These are phyloP conservation scores for Lasiosphaeris hirsuta DNA, from an alignment of 495 filamentous ascomycete genomes.

Conservation along the genomic window DNA sequence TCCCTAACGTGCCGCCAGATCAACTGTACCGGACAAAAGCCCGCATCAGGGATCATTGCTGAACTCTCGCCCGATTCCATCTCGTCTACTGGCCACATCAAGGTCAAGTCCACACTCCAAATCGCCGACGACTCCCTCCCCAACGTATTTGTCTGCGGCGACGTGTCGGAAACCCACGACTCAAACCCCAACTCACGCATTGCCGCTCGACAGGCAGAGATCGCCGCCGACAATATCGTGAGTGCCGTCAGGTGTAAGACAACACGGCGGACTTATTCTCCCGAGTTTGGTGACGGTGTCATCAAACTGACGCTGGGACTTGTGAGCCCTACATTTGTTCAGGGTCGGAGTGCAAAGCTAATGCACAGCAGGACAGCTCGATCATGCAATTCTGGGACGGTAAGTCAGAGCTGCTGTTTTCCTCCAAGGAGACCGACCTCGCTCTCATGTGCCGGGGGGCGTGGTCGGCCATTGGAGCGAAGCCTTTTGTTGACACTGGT, in stretches of 20 bases:
- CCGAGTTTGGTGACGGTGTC: conserved; percentile 22
- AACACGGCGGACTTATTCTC: conserved; percentile 18
- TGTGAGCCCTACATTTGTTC: conserved; percentile 10
- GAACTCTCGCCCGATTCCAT: conserved; percentile 20
- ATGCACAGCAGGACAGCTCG: conserved; percentile 17
- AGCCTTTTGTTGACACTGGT: conserved; percentile 30
- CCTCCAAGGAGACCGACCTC: conserved; percentile 21
- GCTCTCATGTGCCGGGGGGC: conserved; percentile 25
- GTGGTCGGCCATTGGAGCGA: conserved; percentile 17
- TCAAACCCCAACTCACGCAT: conserved; percentile 26
- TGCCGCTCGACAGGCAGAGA: conserved; percentile 24
- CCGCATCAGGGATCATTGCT: conserved; percentile 20
- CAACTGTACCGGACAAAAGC: conserved; percentile 31
- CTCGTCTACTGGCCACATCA: conserved; percentile 26
- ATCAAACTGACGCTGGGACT: conserved; percentile 31
- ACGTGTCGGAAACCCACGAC: conserved; percentile 26
- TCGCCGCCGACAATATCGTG: conserved; percentile 28
- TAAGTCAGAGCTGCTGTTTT: conserved; percentile 23
- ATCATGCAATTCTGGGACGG: conserved; percentile 30
- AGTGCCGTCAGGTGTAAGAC: conserved; percentile 14
- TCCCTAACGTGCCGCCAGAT: conserved; percentile 14
- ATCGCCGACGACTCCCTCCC: conserved; percentile 27
- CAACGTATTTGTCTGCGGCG: conserved; percentile 29
- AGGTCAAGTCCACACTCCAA: conserved; percentile 29
- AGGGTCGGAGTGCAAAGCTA: background rate